phyloP scores from a whole-genome alignment of 345 rosid species.

The Erysimum cheiranthoides region DNA sequence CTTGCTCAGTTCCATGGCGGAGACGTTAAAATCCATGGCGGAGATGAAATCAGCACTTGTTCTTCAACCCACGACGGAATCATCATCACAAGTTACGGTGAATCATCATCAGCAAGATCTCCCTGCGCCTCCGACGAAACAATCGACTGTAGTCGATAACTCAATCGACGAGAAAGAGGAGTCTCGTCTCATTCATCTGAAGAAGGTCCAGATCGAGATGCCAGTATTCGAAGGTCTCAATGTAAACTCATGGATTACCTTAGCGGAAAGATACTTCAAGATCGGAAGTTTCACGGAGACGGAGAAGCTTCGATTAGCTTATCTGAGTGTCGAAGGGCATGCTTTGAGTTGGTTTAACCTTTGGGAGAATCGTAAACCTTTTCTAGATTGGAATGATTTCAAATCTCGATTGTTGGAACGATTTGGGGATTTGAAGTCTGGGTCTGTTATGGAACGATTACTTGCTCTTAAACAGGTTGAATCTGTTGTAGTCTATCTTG shows the following conservation, averaged over 20 bases:
- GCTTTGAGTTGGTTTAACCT: conserved; percentile 35
- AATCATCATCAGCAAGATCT: background rate
- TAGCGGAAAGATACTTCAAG: conserved; percentile 39
- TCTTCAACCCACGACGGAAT: background rate
- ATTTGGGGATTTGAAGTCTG: conserved; percentile 7
- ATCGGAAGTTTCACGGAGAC: conserved; percentile 28
- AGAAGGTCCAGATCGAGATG: conserved; percentile 37
- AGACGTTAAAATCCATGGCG: conserved; percentile 32
- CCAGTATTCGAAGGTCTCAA: conserved; percentile 34
- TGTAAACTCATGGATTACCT: conserved; percentile 5
- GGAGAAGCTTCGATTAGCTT: conserved; percentile 28
- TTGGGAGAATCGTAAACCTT: conserved; percentile 2
- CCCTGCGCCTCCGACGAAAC: background rate
- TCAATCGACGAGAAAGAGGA: background rate
- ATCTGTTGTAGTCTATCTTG: conserved; percentile 18
- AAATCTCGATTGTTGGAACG: conserved; percentile 4
- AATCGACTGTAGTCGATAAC: background rate
- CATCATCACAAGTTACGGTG: background rate
- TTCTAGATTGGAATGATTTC: conserved; percentile 28
- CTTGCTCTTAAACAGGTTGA: conserved; percentile 18
- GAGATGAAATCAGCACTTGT: conserved; percentile 24
- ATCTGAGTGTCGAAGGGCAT: conserved; percentile 1
- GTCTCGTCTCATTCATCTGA: conserved; percentile 1
- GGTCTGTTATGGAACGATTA: background rate
- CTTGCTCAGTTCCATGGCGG: conserved; percentile 25